These are phyloP conservation scores for Rhizopogon vinicolor DNA, from an alignment of 768 basidiomycete genomes.

Conservation along the genomic window DNA sequence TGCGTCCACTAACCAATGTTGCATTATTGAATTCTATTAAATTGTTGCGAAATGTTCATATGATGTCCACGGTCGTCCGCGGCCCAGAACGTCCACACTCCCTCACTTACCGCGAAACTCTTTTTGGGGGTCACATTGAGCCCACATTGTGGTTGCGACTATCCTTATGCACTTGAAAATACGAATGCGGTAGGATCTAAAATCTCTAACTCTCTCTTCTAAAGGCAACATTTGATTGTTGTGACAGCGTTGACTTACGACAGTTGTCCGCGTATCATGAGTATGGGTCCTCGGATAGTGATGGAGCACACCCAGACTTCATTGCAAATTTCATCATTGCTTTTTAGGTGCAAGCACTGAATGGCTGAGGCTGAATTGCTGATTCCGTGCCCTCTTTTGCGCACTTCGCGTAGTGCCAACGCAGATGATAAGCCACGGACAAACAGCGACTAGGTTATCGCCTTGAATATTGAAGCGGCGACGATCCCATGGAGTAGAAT, in stretches of 20 bases:
- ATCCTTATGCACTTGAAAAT: slow-evolving; percentile 1
- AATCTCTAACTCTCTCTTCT: not conserved
- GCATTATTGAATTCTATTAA: not conserved
- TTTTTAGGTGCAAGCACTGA: not conserved
- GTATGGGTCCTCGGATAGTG: slow-evolving; percentile 5
- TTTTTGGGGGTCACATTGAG: not conserved
- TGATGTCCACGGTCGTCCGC: not conserved
- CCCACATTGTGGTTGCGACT: not conserved
- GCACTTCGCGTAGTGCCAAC: not conserved
- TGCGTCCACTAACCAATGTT: not conserved
- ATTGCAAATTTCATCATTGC: not conserved
- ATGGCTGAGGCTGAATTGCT: not conserved
- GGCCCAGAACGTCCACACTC: not conserved
- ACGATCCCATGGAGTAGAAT: not conserved
- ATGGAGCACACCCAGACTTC: not conserved
- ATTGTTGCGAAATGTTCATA: not conserved
- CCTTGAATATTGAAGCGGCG: not conserved
- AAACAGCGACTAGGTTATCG: too few relatives aligned
- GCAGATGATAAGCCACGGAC: not conserved
- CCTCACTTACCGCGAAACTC: not conserved
- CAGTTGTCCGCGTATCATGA: slow-evolving; percentile 1
- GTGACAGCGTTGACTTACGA: slow-evolving; percentile 4
- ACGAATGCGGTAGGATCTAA: slow-evolving; percentile 3
- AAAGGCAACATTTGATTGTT: not conserved
- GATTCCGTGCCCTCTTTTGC: not conserved